A percentile compares a stretch with the other conserved stretches of the same genome.
Conservation (phyloP, 106 monocot species). For the Narthecium ossifragum region DNA sequence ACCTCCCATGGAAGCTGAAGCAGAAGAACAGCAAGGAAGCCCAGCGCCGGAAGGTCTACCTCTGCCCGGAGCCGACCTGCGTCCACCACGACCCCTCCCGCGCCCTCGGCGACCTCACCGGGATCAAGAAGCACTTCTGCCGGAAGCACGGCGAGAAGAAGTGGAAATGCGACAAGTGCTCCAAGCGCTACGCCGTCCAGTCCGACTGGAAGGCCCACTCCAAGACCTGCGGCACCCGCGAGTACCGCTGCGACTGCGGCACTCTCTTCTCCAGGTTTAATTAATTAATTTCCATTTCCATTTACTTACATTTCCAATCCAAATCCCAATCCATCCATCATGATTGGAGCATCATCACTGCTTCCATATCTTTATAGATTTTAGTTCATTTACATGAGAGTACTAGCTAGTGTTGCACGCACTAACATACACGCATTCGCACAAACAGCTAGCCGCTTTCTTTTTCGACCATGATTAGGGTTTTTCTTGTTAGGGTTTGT, state of each 20-base stretch:
- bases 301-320: too few relatives aligned
- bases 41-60: conserved; percentile 21
- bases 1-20: conserved; percentile 17
- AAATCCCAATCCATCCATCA: background rate
- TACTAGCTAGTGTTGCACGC: background rate
- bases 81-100: conserved; percentile 42
- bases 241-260: conserved; percentile 87
- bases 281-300: background rate
- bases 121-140: conserved; percentile 44
- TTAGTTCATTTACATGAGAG: background rate
- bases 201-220: conserved; percentile 83
- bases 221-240: conserved; percentile 80
- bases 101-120: conserved; percentile 43
- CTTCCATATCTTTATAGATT: background rate
- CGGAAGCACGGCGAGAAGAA: conserved; percentile 45
- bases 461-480: too few relatives aligned
- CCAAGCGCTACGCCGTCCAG: conserved; percentile 67
- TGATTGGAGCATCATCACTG: conserved; percentile 6
- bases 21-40: conserved; percentile 13
- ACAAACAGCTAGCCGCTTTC: too few relatives aligned
- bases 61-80: conserved; percentile 41
- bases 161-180: conserved; percentile 44
- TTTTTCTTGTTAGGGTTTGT: conserved; percentile 18
- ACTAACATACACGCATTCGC: too few relatives aligned
- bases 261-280: conserved; percentile 63